Evolutionary conservation across 176 grass and related monocot genomes (phyloP).

Genomic region (Eragrostis curvula): DNA sequence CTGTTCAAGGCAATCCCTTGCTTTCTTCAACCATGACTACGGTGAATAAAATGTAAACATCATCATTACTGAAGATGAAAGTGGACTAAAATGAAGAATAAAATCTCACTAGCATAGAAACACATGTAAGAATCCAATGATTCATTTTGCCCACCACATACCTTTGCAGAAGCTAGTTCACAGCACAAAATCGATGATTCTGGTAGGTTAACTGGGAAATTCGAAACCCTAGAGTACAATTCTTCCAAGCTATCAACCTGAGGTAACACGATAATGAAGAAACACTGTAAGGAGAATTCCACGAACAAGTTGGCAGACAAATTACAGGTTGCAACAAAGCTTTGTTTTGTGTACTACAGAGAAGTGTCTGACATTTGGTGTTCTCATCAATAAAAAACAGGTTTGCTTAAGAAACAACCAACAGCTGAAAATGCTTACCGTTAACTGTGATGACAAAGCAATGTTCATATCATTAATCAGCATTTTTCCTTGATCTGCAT

Average conservation of each 20-base stretch:
- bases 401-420: constrained; percentile 20
- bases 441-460: constrained; percentile 68
- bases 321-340: constrained; percentile 19
- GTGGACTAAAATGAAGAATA: neutral
- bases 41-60: constrained; percentile 29
- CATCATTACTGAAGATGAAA: neutral
- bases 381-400: neutral
- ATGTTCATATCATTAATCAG: constrained; percentile 68
- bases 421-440: constrained; percentile 52
- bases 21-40: constrained; percentile 78
- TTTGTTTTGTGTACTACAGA: constrained; percentile 16
- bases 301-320: constrained; percentile 33
- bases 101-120: constrained; percentile 15
- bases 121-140: constrained; percentile 18
- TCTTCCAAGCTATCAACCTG: constrained; percentile 81
- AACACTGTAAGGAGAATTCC: constrained; percentile 26
- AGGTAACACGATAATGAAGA: constrained; percentile 31
- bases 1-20: constrained; percentile 52
- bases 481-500: constrained; percentile 59
- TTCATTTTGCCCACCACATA: constrained; percentile 38
- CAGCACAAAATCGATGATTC: constrained; percentile 51
- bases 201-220: constrained; percentile 69
- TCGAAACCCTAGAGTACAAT: constrained; percentile 52
- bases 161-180: constrained; percentile 87
- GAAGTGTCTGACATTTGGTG: constrained; percentile 9